A percentile compares a stretch with the other conserved stretches of the same genome.
These are phyloP conservation scores for Bryopsis sp. DNA, from an alignment of 139 green algal genomes.

Conservation along the genomic window DNA sequence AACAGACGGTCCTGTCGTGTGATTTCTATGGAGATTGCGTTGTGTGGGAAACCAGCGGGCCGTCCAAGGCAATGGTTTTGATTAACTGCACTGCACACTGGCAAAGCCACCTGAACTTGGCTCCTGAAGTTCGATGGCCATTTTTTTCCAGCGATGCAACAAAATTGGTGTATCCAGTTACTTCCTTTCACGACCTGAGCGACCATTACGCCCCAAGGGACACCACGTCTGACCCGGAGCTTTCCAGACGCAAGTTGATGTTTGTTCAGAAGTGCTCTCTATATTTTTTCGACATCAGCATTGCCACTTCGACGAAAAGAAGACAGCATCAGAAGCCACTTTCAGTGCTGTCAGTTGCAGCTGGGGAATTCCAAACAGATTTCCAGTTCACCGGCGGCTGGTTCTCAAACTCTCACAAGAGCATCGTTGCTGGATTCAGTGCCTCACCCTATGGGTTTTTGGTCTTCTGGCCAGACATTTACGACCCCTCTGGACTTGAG, in stretches of 20 bases:
- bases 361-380: not conserved
- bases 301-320: not conserved
- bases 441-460: not conserved
- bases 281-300: conserved; percentile 4
- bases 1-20: not conserved
- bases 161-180: no score
- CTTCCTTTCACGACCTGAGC: no score
- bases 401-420: not conserved
- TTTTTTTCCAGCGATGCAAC: no score
- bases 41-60: not conserved
- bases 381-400: not conserved
- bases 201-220: no score
- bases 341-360: not conserved
- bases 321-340: no score
- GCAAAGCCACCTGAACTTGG: not conserved
- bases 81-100: conserved; percentile 10
- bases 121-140: conserved; percentile 4
- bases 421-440: not conserved
- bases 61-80: not conserved
- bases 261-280: not conserved
- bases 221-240: no score
- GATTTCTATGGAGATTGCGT: not conserved
- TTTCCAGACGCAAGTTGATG: no score
- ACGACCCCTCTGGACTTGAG: not conserved
- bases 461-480: conserved; percentile 6